A percentile compares a stretch with the other conserved stretches of the same genome.
phyloP scores from a whole-genome alignment of 2,329 filamentous ascomycete genomes.

The Alternaria alternata region DNA sequence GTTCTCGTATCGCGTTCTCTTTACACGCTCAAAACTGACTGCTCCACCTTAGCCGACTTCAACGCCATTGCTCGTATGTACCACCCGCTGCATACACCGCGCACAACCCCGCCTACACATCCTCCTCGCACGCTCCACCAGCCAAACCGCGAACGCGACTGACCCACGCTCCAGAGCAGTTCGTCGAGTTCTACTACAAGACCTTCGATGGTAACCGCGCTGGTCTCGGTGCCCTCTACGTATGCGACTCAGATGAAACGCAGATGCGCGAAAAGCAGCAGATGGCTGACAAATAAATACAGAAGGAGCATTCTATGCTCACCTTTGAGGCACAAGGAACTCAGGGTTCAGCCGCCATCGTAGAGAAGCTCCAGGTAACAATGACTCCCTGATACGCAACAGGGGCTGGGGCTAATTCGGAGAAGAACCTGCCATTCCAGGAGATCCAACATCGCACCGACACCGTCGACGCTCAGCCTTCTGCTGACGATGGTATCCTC shows the following conservation, averaged over 20 bases:
- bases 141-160: slow-evolving; percentile 15
- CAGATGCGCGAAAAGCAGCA: background rate
- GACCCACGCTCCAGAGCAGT: slow-evolving; percentile 70
- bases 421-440: slow-evolving; percentile 77
- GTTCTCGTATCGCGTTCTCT: accelerated
- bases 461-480: slow-evolving; percentile 85
- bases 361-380: slow-evolving; percentile 82
- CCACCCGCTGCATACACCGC: background rate
- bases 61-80: slow-evolving; percentile 23
- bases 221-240: slow-evolving; percentile 77
- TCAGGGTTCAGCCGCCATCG: slow-evolving; percentile 71
- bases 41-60: slow-evolving; percentile 16
- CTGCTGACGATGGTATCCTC: slow-evolving; percentile 72
- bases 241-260: slow-evolving; percentile 58
- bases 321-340: slow-evolving; percentile 82
- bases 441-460: slow-evolving; percentile 80
- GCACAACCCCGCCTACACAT: background rate
- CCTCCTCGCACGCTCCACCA: background rate
- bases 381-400: background rate
- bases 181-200: slow-evolving; percentile 90
- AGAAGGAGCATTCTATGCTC: slow-evolving; percentile 83
- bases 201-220: slow-evolving; percentile 80
- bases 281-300: slow-evolving; percentile 8
- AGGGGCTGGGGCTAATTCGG: slow-evolving; percentile 22
- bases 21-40: background rate